These are phyloP conservation scores for Beauveria medogensis DNA, from an alignment of 2,329 filamentous ascomycete species.

Conservation along the genomic window DNA sequence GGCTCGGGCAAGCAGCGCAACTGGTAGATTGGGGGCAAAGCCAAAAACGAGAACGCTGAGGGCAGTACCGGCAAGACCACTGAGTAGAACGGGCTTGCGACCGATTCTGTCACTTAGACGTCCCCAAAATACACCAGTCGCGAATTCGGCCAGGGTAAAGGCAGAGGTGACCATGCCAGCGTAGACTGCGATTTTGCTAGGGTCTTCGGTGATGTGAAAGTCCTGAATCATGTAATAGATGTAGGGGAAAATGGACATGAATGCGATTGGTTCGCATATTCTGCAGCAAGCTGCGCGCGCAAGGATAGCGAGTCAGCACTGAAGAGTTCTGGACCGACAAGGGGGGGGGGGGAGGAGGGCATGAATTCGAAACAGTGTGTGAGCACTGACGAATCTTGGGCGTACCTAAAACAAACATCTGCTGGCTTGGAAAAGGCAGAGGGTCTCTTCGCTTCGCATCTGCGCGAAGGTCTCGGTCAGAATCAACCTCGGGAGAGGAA, in stretches of 20 bases:
- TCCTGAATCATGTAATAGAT: slow-evolving; percentile 96
- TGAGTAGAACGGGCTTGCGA: slow-evolving; percentile 84
- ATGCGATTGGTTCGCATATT: slow-evolving; percentile 96
- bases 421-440: slow-evolving; percentile 32
- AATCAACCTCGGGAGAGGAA: slow-evolving; percentile 16
- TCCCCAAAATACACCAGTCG: slow-evolving; percentile 88
- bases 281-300: slow-evolving; percentile 66
- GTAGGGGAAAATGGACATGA: slow-evolving; percentile 99
- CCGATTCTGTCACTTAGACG: slow-evolving; percentile 85
- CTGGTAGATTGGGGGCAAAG: slow-evolving; percentile 72
- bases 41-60: slow-evolving; percentile 90
- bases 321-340: neutral
- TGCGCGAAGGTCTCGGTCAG: slow-evolving; percentile 16
- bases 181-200: slow-evolving; percentile 79
- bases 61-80: slow-evolving; percentile 82
- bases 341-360: neutral
- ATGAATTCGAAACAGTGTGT: neutral
- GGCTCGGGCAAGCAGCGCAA: slow-evolving; percentile 80
- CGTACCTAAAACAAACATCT: slow-evolving; percentile 47
- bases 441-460: slow-evolving; percentile 16
- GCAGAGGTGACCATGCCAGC: slow-evolving; percentile 93
- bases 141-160: slow-evolving; percentile 93
- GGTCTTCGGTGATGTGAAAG: slow-evolving; percentile 74
- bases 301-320: slow-evolving; percentile 12
- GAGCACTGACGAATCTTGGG: slow-evolving; percentile 1